These are phyloP conservation scores for Trypanosoma platydactyli DNA, from an alignment of 208 protist genomes.

Conservation along the genomic window DNA sequence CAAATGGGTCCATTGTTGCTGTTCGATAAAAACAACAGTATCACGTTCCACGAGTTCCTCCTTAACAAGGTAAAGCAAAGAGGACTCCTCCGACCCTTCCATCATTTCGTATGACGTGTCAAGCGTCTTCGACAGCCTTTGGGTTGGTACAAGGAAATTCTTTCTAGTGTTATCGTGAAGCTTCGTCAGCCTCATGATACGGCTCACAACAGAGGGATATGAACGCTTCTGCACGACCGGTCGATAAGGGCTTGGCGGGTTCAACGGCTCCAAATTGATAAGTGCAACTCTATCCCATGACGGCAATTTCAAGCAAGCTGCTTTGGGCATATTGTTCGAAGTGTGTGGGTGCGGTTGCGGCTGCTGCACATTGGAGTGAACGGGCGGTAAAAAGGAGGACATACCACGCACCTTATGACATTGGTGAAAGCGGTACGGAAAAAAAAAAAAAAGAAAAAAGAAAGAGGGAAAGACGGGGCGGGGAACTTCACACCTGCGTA, in stretches of 20 bases:
- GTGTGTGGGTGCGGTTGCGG: neutral
- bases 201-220: constrained; percentile 32
- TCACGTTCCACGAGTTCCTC: constrained; percentile 33
- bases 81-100: constrained; percentile 21
- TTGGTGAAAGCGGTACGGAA: constrained; percentile 10
- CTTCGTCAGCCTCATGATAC: constrained; percentile 16
- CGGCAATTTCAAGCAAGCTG: constrained; percentile 6
- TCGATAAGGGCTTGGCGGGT: constrained; percentile 72
- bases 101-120: neutral
- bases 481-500: neutral
- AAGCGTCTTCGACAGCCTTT: neutral
- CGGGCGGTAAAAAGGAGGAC: neutral
- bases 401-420: neutral
- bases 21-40: constrained; percentile 34
- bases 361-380: neutral
- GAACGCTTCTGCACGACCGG: constrained; percentile 20
- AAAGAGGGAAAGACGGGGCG: neutral
- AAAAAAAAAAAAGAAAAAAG: constrained; percentile 16
- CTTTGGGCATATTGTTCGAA: neutral
- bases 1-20: constrained; percentile 34
- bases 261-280: constrained; percentile 30
- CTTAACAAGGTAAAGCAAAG: constrained; percentile 23
- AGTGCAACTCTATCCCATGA: constrained; percentile 22
- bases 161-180: neutral
- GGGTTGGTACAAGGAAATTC: neutral